Evolutionary conservation across 2,329 filamentous ascomycete species (phyloP), one percentile per base, ranked within the genome.

Genomic region (Paradendryphiella salina): DNA sequence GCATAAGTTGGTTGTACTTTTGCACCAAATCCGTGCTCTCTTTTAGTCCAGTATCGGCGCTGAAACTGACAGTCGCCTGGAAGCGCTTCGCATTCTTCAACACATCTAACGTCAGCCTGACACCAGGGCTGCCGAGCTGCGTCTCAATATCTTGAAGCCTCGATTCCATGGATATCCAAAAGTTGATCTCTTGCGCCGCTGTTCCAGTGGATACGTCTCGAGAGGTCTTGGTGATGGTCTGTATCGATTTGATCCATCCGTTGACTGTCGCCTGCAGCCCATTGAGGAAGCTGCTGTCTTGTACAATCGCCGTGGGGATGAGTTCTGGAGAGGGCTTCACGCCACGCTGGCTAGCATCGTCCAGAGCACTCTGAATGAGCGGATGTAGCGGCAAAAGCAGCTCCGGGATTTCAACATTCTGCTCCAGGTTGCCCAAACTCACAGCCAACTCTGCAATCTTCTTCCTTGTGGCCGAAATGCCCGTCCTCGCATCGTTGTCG

Each of bases 1-100:
- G 88, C 90, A 99, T 97, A 18, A 99, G 83, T 76, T 96, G 90
- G 71, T 99, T 99, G 80, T 97, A 99, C 75, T 96, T 96, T 73
- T 96, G 90, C 38, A 99, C 95, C 71, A 89, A 88, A 56, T 99
- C 94, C 73, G 92, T 94, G 18, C 91, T 91, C 75, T 99, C 94
- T 73, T 96, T 96, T 71, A 99, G 75, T 2, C 94, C 93, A 29
- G 94, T 99, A 74, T 99, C 95, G 2, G 94, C 90, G 29, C 88
- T 88, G 72, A 99, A 97, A 77, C 93, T 97, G 65, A 97, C 89
- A 2, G 93, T 96, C 9, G 94, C 93, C 76, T 96, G 92, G 76
- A 96, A 97, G 67, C 95, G 89, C 77, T 99, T 99, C 41, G 93
- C 95, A 72, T 96, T 89, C 74, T 95, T 93, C 56, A 99, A 80